phyloP scores from a whole-genome alignment of 2,329 filamentous ascomycete genomes.

The Diaporthe caulivora region DNA sequence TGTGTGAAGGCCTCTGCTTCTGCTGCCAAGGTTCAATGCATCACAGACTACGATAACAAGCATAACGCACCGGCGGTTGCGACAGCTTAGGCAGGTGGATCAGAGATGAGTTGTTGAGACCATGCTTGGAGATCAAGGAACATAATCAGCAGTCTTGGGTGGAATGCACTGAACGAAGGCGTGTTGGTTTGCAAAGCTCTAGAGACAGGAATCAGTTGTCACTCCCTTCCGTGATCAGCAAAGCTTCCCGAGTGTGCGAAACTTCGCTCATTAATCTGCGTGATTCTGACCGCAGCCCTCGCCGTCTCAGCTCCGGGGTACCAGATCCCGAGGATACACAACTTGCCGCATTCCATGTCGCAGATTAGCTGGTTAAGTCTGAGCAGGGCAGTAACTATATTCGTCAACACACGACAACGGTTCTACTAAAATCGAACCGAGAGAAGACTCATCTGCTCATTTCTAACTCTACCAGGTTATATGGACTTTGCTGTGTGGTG shows the following conservation, averaged over 20 bases:
- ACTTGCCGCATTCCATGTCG: no score
- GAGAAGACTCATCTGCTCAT: no score
- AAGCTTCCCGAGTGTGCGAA: not conserved
- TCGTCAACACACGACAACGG: no score
- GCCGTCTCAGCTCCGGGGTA: no score
- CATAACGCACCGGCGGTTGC: not conserved
- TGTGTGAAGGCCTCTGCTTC: conserved; percentile 27
- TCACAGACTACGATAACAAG: conserved; percentile 34
- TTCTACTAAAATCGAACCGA: no score
- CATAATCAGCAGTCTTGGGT: not conserved
- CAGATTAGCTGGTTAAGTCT: not conserved
- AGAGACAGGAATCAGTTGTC: not conserved
- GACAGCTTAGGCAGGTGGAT: not conserved
- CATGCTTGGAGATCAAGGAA: not conserved
- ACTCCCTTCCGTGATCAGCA: not conserved
- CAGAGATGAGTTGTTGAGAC: not conserved
- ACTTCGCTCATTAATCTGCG: not conserved
- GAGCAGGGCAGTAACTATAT: no score
- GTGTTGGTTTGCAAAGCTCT: not conserved
- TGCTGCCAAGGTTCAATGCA: conserved; percentile 36
- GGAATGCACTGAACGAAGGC: not conserved
- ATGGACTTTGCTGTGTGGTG: not conserved
- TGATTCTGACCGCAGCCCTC: no score
- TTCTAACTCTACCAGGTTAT: no score
- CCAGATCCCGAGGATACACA: no score